phyloP scores from a whole-genome alignment of 2,329 filamentous ascomycete genomes.

The Nakataea oryzae region DNA sequence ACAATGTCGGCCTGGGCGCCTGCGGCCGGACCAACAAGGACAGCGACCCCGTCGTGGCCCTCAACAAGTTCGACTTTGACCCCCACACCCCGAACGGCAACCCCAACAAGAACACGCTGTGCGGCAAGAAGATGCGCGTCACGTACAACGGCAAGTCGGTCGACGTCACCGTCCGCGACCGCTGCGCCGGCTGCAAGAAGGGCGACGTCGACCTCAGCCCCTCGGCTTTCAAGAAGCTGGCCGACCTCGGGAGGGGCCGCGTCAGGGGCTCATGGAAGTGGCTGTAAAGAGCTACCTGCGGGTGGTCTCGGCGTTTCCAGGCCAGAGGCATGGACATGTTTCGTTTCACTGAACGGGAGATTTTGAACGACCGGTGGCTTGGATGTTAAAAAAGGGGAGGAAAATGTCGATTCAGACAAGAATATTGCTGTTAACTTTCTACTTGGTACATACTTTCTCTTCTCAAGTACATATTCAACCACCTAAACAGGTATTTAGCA shows the following conservation, averaged over 20 bases:
- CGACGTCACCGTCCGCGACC: slow-evolving; percentile 57
- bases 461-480: neutral
- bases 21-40: slow-evolving; percentile 45
- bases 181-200: slow-evolving; percentile 41
- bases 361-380: neutral
- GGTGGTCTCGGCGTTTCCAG: neutral
- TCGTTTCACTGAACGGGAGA: neutral
- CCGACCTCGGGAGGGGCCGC: slow-evolving; percentile 27
- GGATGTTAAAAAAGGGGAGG: neutral
- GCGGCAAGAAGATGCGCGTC: slow-evolving; percentile 54
- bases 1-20: slow-evolving; percentile 47
- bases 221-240: slow-evolving; percentile 33
- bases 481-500: neutral
- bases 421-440: neutral
- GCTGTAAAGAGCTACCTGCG: slow-evolving; percentile 10
- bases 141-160: slow-evolving; percentile 19
- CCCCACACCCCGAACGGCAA: slow-evolving; percentile 31
- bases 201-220: slow-evolving; percentile 39
- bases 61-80: slow-evolving; percentile 51
- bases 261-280: slow-evolving; percentile 25
- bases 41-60: slow-evolving; percentile 46
- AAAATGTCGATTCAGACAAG: neutral
- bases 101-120: slow-evolving; percentile 8
- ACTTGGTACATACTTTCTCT: neutral
- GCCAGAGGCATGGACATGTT: neutral